These are phyloP conservation scores for Pecoramyces ruminantium DNA, from an alignment of 192 early-diverging fungal genomes.

Conservation along the genomic window DNA sequence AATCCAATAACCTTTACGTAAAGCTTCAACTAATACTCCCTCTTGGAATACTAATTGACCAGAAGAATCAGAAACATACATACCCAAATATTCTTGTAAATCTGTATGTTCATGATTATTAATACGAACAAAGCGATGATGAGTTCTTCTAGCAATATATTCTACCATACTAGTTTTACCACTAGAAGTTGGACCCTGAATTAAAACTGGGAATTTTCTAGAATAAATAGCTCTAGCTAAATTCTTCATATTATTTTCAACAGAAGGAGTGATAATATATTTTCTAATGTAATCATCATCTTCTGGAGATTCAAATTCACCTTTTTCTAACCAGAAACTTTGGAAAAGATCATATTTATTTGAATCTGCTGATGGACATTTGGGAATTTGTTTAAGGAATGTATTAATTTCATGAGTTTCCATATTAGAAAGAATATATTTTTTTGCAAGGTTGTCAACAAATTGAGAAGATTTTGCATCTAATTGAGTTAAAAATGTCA, in stretches of 20 bases:
- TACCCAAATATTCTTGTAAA: slow-evolving; percentile 91
- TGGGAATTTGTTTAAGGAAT: slow-evolving; percentile 42
- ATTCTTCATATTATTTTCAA: slow-evolving; percentile 66
- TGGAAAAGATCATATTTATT: slow-evolving; percentile 51
- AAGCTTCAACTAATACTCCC: slow-evolving; percentile 82
- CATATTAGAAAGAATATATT: slow-evolving; percentile 30
- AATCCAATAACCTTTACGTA: slow-evolving; percentile 91
- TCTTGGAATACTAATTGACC: slow-evolving; percentile 87
- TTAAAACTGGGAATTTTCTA: slow-evolving; percentile 77
- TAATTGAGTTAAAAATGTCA: slow-evolving; percentile 90
- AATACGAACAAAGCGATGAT: slow-evolving; percentile 91
- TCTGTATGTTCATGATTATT: slow-evolving; percentile 99
- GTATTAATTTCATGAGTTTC: slow-evolving; percentile 25
- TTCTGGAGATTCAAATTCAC: slow-evolving; percentile 14
- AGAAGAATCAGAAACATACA: slow-evolving; percentile 64
- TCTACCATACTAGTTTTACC: slow-evolving; percentile 99
- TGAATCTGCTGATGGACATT: slow-evolving; percentile 16
- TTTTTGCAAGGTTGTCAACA: slow-evolving; percentile 32
- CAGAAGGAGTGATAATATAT: slow-evolving; percentile 80
- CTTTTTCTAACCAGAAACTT: slow-evolving; percentile 70
- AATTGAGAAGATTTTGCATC: slow-evolving; percentile 42
- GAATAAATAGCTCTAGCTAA: slow-evolving; percentile 84
- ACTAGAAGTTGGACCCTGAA: slow-evolving; percentile 94
- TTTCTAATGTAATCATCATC: slow-evolving; percentile 1
- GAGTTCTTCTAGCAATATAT: slow-evolving; percentile 73